Base-by-base conservation (phyloP, 305 asterid genomes). In the Salvia sclarea region DNA sequence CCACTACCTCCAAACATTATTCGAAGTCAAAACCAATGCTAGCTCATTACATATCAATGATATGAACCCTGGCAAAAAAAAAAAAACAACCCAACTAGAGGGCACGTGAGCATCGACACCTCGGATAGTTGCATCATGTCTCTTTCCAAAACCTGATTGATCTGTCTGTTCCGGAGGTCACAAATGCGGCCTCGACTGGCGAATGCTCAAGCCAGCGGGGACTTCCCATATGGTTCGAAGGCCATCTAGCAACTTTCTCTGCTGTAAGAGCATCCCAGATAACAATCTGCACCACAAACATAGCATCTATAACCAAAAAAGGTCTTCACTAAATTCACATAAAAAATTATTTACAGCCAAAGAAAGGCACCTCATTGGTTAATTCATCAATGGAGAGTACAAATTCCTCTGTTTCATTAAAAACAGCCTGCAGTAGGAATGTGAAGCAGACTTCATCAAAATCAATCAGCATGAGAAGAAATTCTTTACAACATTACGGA, bases 171-270 rank as follows among this genome's bases (percentile, higher is more conserved):
- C 95, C 95, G 64, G 96, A 88, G 3, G 97, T 75, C 61, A 80
- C 81, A 17, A 91, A 91, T 21, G 87, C 82, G 6, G 97, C 76
- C 69, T 91, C 95, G 10, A 79, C 80, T 0, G 88, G 95, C 8
- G 96, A 91, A 69, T 91, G 93, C 71, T 84, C 97, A 24, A 91
- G 81, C 95, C 97, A 91, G 50, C 93, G 92, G 3, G 95, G 96
- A 37, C 82, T 66, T 4, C 97, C 93, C 72, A 74, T 76, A 74
- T 88, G 93, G 81, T 71, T 86, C 6, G 96, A 86, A 22, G 97
- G 95, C 97, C 89, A 85, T 75, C 87, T 73, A 61, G 88, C 85
- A 77, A 88, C 95, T 80, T 72, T 80, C 77, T 86, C 95, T 38
- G 95, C 82, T 0, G 96, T 86, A 16, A 86, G 82, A 41, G 97